Percentiles rank a stretch among this genome's conserved stretches.
These are phyloP conservation scores for Phytophthora palmivora DNA, from an alignment of 352 stramenopile species.

Conservation along the genomic window DNA sequence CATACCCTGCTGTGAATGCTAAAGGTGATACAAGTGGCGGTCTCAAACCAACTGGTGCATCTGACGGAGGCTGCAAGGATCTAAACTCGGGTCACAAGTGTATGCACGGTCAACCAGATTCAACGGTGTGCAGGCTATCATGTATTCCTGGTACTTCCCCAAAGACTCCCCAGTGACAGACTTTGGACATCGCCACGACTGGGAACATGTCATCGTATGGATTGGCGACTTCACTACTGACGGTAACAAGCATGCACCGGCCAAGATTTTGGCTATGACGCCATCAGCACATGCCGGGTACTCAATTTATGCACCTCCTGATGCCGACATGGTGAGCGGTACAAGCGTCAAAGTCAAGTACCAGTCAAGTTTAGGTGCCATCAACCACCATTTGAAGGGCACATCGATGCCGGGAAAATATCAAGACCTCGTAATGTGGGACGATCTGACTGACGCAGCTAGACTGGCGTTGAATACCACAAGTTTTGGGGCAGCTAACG, in stretches of 20 bases:
- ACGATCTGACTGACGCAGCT: constrained; percentile 20
- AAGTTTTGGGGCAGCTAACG: constrained; percentile 31
- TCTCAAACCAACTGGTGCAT: constrained; percentile 29
- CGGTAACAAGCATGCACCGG: neutral
- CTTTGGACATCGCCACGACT: constrained; percentile 48
- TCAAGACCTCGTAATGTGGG: constrained; percentile 27
- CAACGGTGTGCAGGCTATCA: constrained; percentile 30
- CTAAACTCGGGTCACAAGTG: constrained; percentile 21
- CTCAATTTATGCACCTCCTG: constrained; percentile 6
- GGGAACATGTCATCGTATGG: constrained; percentile 45
- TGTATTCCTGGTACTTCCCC: constrained; percentile 51
- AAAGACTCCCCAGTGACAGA: constrained; percentile 37
- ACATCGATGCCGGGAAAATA: constrained; percentile 10
- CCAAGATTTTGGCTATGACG: constrained; percentile 8
- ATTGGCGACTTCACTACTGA: constrained; percentile 36
- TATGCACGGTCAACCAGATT: constrained; percentile 26
- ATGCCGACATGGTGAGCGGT: constrained; percentile 9
- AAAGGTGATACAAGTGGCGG: constrained; percentile 17
- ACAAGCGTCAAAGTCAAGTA: constrained; percentile 18
- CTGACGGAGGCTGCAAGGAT: constrained; percentile 25
- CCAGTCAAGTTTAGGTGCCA: constrained; percentile 14
- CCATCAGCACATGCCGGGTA: constrained; percentile 8
- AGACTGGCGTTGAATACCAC: constrained; percentile 25
- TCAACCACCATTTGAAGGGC: constrained; percentile 25
- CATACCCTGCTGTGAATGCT: constrained; percentile 41